Base-by-base conservation (phyloP, 2,329 filamentous ascomycete species). In the Xylariaceae sp. region DNA sequence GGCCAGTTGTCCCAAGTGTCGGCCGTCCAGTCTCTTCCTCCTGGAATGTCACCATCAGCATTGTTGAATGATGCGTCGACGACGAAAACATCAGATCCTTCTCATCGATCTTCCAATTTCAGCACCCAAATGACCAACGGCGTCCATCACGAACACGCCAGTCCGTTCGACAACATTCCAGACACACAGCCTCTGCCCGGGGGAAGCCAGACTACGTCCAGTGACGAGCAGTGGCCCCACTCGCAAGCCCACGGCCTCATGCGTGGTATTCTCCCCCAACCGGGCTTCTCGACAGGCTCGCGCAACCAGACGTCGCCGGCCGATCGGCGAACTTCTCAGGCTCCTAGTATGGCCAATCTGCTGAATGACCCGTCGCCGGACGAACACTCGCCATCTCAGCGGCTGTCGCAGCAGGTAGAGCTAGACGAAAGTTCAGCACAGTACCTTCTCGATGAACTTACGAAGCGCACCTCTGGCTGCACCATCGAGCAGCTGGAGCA, bases 401-500 rank as follows among this genome's bases (percentile, higher is more conserved):
- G 45, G 11, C 45, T 53, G 27, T 63, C 62, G 1, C 55, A 63
- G 21, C 60, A 65, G 19, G 58, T 68, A 14, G 57, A 70, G 23
- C 43, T 70, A 3, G 56, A 68, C 19, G 66, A 72, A 10, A 51
- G 51, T 0, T 65, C 72, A 19, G 64, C 87, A 16, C 57, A 64
- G 2, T 55, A 64, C 5, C 70, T 93, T 35, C 68, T 87, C 36
- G 56, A 67, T 1, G 67, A 76, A 23, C 64, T 94, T 21, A 78
- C 80, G 0, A 61, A 72, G 18, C 67, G 70, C 28, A 90, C 84
- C 2, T 80, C 76, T 14, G 86, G 85, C 1, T 85, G 84, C 56
- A 84, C 81, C 0, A 84, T 98, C 33, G 92, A 98, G 61, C 90
- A 98, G 58, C 66, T 98, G 14, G 90, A 96, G 65, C 90, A 96